Conservation (phyloP, 768 basidiomycete genomes). For the Rhodocollybia butyracea region DNA sequence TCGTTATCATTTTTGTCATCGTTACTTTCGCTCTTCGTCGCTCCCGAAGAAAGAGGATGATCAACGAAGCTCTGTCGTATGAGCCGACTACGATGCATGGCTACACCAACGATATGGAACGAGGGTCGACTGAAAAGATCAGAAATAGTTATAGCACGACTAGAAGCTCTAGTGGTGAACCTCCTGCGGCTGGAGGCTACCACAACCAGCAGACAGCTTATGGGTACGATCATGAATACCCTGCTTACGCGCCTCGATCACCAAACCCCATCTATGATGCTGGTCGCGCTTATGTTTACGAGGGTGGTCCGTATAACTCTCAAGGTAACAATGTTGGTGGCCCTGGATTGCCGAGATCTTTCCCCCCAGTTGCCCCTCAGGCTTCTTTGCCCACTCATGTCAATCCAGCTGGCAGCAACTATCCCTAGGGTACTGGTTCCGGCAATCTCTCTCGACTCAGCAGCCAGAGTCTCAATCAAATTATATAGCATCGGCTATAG, state of each 20-base stretch:
- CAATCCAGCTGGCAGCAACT: not conserved
- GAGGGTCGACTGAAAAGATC: conserved; percentile 21
- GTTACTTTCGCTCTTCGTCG: conserved; percentile 49
- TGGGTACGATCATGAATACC: not conserved
- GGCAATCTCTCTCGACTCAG: not conserved
- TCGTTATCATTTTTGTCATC: conserved; percentile 41
- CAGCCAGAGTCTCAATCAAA: not conserved
- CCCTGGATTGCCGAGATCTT: not conserved
- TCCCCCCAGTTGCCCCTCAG: not conserved
- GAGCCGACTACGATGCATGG: conserved; percentile 34
- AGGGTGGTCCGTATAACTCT: no score
- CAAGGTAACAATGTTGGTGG: not conserved
- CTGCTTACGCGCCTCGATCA: not conserved
- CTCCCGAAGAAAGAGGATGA: conserved; percentile 37
- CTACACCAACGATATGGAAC: conserved; percentile 23
- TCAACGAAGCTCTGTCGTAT: conserved; percentile 49
- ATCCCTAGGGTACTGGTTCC: not conserved
- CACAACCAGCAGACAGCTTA: not conserved
- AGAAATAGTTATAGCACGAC: conserved; percentile 22
- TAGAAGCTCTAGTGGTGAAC: not conserved
- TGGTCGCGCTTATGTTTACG: conserved; percentile 1
- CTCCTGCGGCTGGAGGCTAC: not conserved
- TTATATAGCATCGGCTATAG: no score
- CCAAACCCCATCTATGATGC: conserved; percentile 3
- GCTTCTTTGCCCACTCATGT: not conserved